Evolutionary conservation across 345 rosid genomes (phyloP).

Genomic region (Isatis tinctoria): DNA sequence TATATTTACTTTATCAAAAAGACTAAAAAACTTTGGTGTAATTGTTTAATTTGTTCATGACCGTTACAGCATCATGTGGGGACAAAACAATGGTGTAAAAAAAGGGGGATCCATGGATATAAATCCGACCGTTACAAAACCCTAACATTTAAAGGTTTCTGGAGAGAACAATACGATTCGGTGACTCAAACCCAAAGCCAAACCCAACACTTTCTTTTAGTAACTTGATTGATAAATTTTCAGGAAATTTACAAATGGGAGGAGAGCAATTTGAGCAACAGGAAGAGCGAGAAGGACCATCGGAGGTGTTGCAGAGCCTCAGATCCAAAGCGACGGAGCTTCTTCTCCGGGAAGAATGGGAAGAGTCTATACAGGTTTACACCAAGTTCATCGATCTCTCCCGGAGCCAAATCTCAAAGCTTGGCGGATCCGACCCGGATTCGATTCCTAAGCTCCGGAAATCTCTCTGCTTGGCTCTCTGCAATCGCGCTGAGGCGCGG

Average conservation of each 20-base stretch:
- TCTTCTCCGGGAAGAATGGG: constrained; percentile 79
- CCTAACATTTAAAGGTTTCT: constrained; percentile 22
- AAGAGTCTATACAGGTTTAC: constrained; percentile 54
- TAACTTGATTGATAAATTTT: neutral
- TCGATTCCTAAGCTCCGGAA: constrained; percentile 39
- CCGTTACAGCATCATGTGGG: constrained; percentile 31
- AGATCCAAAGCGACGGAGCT: constrained; percentile 76
- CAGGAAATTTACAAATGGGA: constrained; percentile 19
- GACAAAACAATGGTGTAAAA: neutral
- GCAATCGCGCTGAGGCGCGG: constrained; percentile 72
- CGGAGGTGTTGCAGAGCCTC: constrained; percentile 55
- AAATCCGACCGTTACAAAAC: constrained; percentile 54
- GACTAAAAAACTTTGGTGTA: neutral
- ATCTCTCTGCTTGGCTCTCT: constrained; percentile 65
- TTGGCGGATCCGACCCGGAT: constrained; percentile 23
- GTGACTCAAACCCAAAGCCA: constrained; percentile 15
- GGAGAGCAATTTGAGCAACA: constrained; percentile 28
- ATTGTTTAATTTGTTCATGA: constrained; percentile 3
- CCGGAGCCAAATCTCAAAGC: constrained; percentile 35
- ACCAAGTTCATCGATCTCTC: constrained; percentile 59
- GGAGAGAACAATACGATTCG: neutral
- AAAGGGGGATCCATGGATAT: neutral
- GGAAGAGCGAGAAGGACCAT: constrained; percentile 18
- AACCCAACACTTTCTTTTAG: neutral
- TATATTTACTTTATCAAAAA: neutral